Conservation (phyloP, 257 asterid genomes). For the Fraxinus excelsior region DNA sequence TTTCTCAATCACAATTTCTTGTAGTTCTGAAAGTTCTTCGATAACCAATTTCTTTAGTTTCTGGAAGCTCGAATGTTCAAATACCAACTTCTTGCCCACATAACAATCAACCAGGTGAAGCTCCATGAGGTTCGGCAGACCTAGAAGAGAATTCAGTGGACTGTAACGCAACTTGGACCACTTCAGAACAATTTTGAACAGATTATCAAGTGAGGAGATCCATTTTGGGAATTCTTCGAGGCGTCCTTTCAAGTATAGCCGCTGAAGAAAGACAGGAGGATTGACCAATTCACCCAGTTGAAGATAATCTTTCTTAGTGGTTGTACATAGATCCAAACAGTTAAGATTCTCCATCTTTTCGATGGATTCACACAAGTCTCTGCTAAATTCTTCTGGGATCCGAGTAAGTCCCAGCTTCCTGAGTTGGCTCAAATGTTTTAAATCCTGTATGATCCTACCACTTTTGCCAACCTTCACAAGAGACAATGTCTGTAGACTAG, state of each 20-base stretch:
- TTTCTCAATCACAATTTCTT: conserved; percentile 18
- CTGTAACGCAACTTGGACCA: conserved; percentile 28
- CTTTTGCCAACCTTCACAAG: conserved; percentile 31
- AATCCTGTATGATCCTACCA: conserved; percentile 22
- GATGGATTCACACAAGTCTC: conserved; percentile 28
- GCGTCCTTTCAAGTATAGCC: conserved; percentile 38
- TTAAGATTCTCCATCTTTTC: conserved; percentile 32
- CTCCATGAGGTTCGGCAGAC: conserved; percentile 29
- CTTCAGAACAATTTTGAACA: conserved; percentile 27
- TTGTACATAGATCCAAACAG: conserved; percentile 26
- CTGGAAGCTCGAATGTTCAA: conserved; percentile 24
- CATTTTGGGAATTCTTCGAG: conserved; percentile 23
- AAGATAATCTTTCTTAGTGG: conserved; percentile 18
- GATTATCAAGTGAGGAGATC: conserved; percentile 24
- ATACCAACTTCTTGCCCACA: conserved; percentile 19
- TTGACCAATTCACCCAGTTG: conserved; percentile 7
- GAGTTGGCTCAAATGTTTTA: conserved; percentile 38
- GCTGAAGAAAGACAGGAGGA: conserved; percentile 30
- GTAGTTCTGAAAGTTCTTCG: conserved; percentile 15
- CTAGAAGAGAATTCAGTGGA: conserved; percentile 27
- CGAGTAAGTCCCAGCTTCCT: conserved; percentile 30
- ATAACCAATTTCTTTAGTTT: conserved; percentile 32
- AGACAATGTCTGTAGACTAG: conserved; percentile 28
- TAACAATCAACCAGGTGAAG: conserved; percentile 36
- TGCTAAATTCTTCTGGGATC: conserved; percentile 25